These are phyloP conservation scores for Garcia nutans DNA, from an alignment of 345 rosid species.

Conservation along the genomic window DNA sequence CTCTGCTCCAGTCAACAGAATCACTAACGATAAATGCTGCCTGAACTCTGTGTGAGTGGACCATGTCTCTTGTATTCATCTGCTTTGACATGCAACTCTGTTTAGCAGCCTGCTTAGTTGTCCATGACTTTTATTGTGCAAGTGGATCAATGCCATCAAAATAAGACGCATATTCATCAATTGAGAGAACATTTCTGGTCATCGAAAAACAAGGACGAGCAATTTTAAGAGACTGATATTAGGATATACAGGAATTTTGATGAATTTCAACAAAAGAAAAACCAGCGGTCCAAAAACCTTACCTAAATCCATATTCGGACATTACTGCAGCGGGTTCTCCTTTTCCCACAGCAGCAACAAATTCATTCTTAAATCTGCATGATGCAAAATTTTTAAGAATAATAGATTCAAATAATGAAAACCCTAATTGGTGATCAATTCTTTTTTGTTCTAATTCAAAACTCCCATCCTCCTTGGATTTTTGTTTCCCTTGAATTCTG, in stretches of 20 bases:
- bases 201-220: conserved; percentile 9
- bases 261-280: conserved; percentile 6
- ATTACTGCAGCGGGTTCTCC: conserved; percentile 88
- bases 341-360: conserved; percentile 82
- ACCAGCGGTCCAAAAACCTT: conserved; percentile 21
- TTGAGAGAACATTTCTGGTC: conserved; percentile 77
- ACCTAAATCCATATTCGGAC: conserved; percentile 88
- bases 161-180: conserved; percentile 74
- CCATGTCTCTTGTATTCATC: conserved; percentile 22
- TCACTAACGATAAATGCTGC: conserved; percentile 90
- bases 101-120: conserved; percentile 28
- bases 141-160: conserved; percentile 83
- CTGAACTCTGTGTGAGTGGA: conserved; percentile 57
- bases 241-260: neutral
- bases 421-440: neutral
- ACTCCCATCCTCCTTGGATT: neutral
- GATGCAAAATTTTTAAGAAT: conserved; percentile 1
- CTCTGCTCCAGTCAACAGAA: conserved; percentile 91
- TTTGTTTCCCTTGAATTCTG: neutral
- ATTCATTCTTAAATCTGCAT: conserved; percentile 62
- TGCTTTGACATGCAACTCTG: conserved; percentile 15
- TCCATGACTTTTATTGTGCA: conserved; percentile 65
- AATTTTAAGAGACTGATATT: conserved; percentile 12
- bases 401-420: neutral
- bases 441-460: neutral